Evolutionary conservation across 306 rosid species (phyloP), one percentile per base, ranked within the genome.

Genomic region (Dalbergia oliveri): DNA sequence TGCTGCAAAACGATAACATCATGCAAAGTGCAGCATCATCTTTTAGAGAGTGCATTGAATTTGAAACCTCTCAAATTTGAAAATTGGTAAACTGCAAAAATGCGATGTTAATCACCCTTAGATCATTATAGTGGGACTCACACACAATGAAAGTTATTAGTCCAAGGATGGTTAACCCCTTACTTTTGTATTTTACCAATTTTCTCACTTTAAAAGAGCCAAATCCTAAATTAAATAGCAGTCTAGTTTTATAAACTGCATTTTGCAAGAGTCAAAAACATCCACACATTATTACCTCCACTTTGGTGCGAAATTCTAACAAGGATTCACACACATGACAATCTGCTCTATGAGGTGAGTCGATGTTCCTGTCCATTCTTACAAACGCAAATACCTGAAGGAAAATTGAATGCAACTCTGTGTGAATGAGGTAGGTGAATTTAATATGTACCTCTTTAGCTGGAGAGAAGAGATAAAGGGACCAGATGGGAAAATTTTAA

Each of bases 341-440:
- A 71, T 96, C 72, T 81, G 99, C 95, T 88, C 97, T 87, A 78
- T 93, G 99, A 11, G 97, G 94, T 18, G 91, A 73, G 85, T 84
- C 83, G 79, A 61, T 78, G 61, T 88, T 62, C 58, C 79, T 75
- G 75, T 91, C 90, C 15, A 91, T 80, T 75, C 75, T 87, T 84
- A 91, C 98, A 86, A 96, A 96, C 75, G 99, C 98, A 88, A 96
- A 93, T 68, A 96, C 98, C 98, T 96, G 84, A 69, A 87, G 54
- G 47, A 75, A 78, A 34, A 83, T 33, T 44, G 31, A 81, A 62
- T 63, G 65, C 65, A 85, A 68, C 68, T 61, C 41, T 67, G 49
- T 66, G 41, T 21, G 8, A 5, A 51, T 18, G 41, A 56, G 72
- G 43, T 44, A 13, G 34, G 67, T 8, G 75, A 44, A 74, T 62